Evolutionary conservation across 148 eudicot genomes (phyloP).

Genomic region (Pouteria glomerata): DNA sequence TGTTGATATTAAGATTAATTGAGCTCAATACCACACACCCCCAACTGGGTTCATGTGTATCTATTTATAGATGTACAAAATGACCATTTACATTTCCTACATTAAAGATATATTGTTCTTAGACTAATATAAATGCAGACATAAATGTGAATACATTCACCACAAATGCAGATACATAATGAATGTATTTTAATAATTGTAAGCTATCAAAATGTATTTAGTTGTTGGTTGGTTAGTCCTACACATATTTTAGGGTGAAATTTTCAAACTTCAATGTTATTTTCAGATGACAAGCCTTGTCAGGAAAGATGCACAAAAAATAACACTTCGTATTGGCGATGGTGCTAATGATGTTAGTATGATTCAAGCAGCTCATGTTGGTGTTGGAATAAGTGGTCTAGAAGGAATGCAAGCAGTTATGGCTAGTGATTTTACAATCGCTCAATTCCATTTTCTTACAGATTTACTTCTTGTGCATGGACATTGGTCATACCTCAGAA

Average conservation of each 20-base stretch:
- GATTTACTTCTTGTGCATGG: constrained; percentile 98
- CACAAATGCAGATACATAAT: too few relatives aligned
- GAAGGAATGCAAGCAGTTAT: constrained; percentile 99
- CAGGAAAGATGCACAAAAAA: constrained; percentile 78
- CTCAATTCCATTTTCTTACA: constrained; percentile 89
- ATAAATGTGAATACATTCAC: too few relatives aligned
- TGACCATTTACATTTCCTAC: too few relatives aligned
- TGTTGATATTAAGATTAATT: too few relatives aligned
- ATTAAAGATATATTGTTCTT: too few relatives aligned
- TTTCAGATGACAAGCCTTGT: constrained; percentile 86
- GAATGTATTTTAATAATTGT: too few relatives aligned
- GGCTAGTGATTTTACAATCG: constrained; percentile 99
- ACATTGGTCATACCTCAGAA: constrained; percentile 93
- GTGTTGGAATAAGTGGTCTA: constrained; percentile 94
- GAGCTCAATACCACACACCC: too few relatives aligned
- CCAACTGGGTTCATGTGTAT: too few relatives aligned
- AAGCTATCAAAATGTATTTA: constrained; percentile 16
- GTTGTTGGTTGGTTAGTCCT: neutral
- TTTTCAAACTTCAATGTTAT: constrained; percentile 5
- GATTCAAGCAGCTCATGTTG: constrained; percentile 99
- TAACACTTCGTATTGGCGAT: constrained; percentile 92
- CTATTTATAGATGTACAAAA: too few relatives aligned
- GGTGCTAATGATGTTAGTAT: constrained; percentile 93
- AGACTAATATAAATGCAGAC: too few relatives aligned
- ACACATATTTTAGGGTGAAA: constrained; percentile 9